A percentile compares a stretch with the other conserved stretches of the same genome.
Conservation (phyloP, 1,284 basidiomycete genomes). For the Coniophora puteana region DNA sequence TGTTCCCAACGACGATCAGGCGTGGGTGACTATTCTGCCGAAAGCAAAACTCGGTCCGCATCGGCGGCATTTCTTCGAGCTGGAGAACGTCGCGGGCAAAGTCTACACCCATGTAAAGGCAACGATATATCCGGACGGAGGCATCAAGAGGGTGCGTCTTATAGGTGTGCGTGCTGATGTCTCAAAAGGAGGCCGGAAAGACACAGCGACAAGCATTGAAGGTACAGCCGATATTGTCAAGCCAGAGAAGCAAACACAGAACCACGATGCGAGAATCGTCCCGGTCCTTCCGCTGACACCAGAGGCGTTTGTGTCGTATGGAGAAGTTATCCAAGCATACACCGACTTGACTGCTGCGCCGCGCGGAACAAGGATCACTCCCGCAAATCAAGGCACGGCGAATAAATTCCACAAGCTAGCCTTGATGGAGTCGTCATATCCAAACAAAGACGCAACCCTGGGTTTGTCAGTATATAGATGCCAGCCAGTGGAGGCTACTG, state of each 20-base stretch:
- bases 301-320: constrained; percentile 81
- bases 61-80: constrained; percentile 84
- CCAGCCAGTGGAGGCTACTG: constrained; percentile 47
- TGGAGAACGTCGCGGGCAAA: constrained; percentile 57
- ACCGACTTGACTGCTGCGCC: constrained; percentile 61
- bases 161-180: constrained; percentile 60
- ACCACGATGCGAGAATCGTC: no score
- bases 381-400: constrained; percentile 86
- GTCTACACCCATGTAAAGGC: constrained; percentile 84
- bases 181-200: no score
- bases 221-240: constrained; percentile 18
- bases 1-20: constrained; percentile 35
- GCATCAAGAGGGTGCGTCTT: constrained; percentile 88
- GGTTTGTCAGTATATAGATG: constrained; percentile 77
- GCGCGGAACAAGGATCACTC: constrained; percentile 65
- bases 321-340: constrained; percentile 85
- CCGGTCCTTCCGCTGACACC: constrained; percentile 77
- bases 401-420: constrained; percentile 88
- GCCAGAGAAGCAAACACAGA: no score
- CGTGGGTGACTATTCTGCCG: constrained; percentile 78
- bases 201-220: constrained; percentile 9
- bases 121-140: constrained; percentile 94
- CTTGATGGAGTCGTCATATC: constrained; percentile 62
- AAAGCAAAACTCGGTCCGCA: constrained; percentile 86
- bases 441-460: constrained; percentile 50